A percentile compares a stretch with the other conserved stretches of the same genome.
Evolutionary conservation across 2,329 filamentous ascomycete species (phyloP).

Genomic region (Xylariaceae sp.): DNA sequence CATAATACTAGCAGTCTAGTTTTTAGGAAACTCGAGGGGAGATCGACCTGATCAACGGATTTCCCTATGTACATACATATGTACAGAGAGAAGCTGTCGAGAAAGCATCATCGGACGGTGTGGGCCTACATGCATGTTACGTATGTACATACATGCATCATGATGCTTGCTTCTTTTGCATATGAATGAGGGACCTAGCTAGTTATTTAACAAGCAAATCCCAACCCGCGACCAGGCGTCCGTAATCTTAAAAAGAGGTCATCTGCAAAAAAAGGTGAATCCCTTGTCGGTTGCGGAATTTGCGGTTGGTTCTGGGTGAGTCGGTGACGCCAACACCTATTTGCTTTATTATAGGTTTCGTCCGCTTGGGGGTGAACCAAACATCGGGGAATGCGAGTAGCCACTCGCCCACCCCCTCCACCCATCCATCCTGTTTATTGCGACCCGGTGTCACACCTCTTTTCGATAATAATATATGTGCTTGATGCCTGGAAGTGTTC

Average conservation of each 20-base stretch:
- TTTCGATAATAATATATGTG: slow-evolving; percentile 24
- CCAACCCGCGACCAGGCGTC: not conserved
- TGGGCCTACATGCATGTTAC: not conserved
- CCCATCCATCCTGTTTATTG: slow-evolving; percentile 17
- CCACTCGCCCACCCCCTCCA: slow-evolving; percentile 15
- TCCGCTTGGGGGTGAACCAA: slow-evolving; percentile 14
- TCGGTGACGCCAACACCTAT: slow-evolving; percentile 19
- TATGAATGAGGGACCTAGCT: too few species aligned
- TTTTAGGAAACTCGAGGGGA: slow-evolving; percentile 7
- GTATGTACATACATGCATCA: not conserved
- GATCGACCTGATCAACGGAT: slow-evolving; percentile 7
- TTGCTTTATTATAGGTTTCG: slow-evolving; percentile 20
- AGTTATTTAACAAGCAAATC: too few species aligned
- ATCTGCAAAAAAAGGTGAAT: slow-evolving; percentile 19
- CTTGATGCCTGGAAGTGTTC: slow-evolving; percentile 13
- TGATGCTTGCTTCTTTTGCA: too few species aligned
- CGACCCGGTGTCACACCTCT: slow-evolving; percentile 12
- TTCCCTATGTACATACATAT: too few species aligned
- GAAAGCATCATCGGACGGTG: slow-evolving; percentile 5
- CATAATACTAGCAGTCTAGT: too few species aligned
- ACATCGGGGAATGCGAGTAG: slow-evolving; percentile 7
- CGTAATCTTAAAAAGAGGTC: slow-evolving; percentile 17
- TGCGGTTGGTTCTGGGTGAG: slow-evolving; percentile 16
- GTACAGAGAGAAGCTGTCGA: not conserved
- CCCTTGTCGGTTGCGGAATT: slow-evolving; percentile 20